A percentile compares a stretch with the other conserved stretches of the same genome.
Evolutionary conservation across 768 basidiomycete genomes (phyloP).

Genomic region (Lactarius sp.): DNA sequence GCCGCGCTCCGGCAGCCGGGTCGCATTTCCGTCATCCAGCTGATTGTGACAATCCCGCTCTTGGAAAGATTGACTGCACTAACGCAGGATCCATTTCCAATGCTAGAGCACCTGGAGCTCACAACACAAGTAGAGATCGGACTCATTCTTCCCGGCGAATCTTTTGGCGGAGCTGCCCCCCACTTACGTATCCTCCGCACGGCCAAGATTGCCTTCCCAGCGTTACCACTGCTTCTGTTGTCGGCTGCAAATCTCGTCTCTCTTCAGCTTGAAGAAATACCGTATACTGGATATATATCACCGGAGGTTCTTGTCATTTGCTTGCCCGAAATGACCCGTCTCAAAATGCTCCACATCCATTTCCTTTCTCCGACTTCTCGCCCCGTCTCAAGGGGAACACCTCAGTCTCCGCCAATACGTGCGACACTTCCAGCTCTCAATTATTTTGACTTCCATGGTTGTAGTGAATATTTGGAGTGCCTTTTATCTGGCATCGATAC

Average conservation of each 20-base stretch:
- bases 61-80: background rate
- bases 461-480: constrained; percentile 5
- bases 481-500: background rate
- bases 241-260: background rate
- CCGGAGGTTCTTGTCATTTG: background rate
- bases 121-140: background rate
- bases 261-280: constrained; percentile 10
- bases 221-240: background rate
- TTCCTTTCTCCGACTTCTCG: constrained; percentile 2
- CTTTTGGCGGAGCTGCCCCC: background rate
- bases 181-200: background rate
- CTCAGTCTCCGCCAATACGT: no score
- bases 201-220: background rate
- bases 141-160: background rate
- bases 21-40: background rate
- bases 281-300: no score
- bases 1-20: background rate
- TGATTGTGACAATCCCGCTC: background rate
- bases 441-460: background rate
- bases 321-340: background rate
- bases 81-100: background rate
- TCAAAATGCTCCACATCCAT: background rate
- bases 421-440: background rate
- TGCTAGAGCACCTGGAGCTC: constrained; percentile 1
- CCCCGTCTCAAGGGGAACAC: background rate